Evolutionary conservation across 176 grass and related monocot species (phyloP).

Genomic region (Oropetium thomaeum): DNA sequence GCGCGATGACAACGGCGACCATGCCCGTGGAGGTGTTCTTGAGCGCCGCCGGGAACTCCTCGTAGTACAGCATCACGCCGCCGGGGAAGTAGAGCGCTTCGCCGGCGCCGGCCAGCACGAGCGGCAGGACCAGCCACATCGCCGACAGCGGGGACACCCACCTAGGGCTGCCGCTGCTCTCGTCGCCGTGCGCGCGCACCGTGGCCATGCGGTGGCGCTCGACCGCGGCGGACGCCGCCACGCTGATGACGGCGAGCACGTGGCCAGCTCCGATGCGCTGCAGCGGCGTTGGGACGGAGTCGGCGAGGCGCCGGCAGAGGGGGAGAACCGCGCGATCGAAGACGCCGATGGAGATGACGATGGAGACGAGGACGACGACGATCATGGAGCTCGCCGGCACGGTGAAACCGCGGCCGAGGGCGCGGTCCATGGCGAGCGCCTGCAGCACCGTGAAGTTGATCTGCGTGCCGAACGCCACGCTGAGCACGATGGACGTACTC

Average conservation of each 20-base stretch:
- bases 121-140: constrained; percentile 65
- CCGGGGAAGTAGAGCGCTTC: constrained; percentile 68
- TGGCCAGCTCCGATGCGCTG: constrained; percentile 62
- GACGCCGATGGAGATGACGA: constrained; percentile 41
- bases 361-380: constrained; percentile 18
- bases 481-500: constrained; percentile 52
- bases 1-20: constrained; percentile 45
- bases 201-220: constrained; percentile 40
- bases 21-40: constrained; percentile 72
- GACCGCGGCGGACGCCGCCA: constrained; percentile 51
- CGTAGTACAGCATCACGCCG: constrained; percentile 65
- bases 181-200: constrained; percentile 33
- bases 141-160: constrained; percentile 69
- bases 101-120: constrained; percentile 41
- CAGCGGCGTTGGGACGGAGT: constrained; percentile 44
- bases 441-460: constrained; percentile 61
- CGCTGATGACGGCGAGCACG: constrained; percentile 39
- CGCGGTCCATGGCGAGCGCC: constrained; percentile 75
- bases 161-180: constrained; percentile 9
- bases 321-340: constrained; percentile 62
- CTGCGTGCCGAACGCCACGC: constrained; percentile 56
- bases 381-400: constrained; percentile 59
- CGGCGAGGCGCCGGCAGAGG: constrained; percentile 31
- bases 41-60: constrained; percentile 66
- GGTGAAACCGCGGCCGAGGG: constrained; percentile 42